Evolutionary conservation across 192 early-diverging fungal species (phyloP), one percentile per base, ranked within the genome.

Genomic region (Piromyces finnis): DNA sequence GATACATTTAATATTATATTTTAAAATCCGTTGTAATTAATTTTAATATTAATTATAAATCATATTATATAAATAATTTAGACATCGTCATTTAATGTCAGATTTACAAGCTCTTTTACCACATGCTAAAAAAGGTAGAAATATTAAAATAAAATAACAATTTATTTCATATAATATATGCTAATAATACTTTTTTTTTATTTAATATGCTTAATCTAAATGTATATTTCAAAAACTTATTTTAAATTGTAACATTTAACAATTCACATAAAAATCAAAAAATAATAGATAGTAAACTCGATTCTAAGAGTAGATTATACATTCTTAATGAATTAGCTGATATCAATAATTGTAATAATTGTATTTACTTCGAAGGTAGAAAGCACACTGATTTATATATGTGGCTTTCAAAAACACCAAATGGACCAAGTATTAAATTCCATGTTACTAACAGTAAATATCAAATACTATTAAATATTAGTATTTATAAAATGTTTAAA

Each of bases 331-430:
- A 98, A 85, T 87, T 99, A 30, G 95, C 95, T 15, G 95, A 97
- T 80, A 90, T 98, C 79, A 95, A 94, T 88, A 95, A 95, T 88
- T 99, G 97, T 90, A 99, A 99, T 89, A 99, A 98, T 82, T 93
- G 92, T 82, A 87, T 99, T 77, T 99, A 94, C 84, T 97, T 99
- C 86, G 97, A 99, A 84, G 91, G 95, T 22, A 88, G 96, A 79
- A 95, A 94, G 83, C 90, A 94, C 84, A 91, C 90, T 82, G 97
- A 99, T 86, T 83, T 97, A 79, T 99, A 96, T 85, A 82, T 99
- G 91, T 99, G 97, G 97, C 89, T 97, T 78, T 88, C 93, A 29
- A 95, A 94, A 84, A 94, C 96, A 16, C 97, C 97, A 13, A 95
- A 95, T 78, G 97, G 97, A 13, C 97, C 97, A 18, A 93, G 91